phyloP scores from a whole-genome alignment of 495 filamentous ascomycete species.

The Penicillium ochrochloron region DNA sequence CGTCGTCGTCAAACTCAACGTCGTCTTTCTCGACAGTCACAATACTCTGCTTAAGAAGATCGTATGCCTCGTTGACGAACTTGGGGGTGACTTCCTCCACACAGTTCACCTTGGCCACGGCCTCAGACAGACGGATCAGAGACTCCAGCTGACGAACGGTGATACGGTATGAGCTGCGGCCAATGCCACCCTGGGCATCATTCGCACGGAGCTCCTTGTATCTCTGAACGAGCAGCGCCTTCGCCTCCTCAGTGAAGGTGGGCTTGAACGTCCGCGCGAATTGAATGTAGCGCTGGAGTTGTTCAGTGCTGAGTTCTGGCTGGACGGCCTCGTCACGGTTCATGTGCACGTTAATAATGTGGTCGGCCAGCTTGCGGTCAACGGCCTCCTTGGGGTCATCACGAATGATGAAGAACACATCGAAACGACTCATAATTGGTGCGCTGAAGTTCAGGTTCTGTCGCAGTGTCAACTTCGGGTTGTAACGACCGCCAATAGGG shows the following conservation, averaged over 20 bases:
- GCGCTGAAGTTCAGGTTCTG: constrained; percentile 98
- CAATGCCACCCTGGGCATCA: constrained; percentile 92
- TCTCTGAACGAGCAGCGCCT: constrained; percentile 80
- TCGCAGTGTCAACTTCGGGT: constrained; percentile 89
- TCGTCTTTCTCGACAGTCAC: constrained; percentile 98
- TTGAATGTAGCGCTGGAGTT: constrained; percentile 95
- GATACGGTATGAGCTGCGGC: constrained; percentile 92
- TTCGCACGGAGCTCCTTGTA: constrained; percentile 96
- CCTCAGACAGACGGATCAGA: constrained; percentile 91
- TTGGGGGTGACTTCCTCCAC: constrained; percentile 84
- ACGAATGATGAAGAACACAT: constrained; percentile 97
- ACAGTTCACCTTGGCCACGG: constrained; percentile 96
- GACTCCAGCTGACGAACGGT: constrained; percentile 96
- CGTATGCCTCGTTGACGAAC: constrained; percentile 89
- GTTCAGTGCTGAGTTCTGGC: constrained; percentile 94
- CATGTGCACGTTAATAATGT: constrained; percentile 95
- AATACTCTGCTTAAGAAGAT: constrained; percentile 88
- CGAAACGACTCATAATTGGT: constrained; percentile 98
- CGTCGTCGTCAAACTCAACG: constrained; percentile 91
- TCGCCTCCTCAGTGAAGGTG: constrained; percentile 88
- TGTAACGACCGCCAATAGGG: constrained; percentile 93
- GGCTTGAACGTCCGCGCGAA: constrained; percentile 95
- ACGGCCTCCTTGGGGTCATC: constrained; percentile 94
- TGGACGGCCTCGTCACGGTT: constrained; percentile 86
- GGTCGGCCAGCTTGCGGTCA: constrained; percentile 87